Conservation (phyloP, 345 rosid species). For the Brassica incana region DNA sequence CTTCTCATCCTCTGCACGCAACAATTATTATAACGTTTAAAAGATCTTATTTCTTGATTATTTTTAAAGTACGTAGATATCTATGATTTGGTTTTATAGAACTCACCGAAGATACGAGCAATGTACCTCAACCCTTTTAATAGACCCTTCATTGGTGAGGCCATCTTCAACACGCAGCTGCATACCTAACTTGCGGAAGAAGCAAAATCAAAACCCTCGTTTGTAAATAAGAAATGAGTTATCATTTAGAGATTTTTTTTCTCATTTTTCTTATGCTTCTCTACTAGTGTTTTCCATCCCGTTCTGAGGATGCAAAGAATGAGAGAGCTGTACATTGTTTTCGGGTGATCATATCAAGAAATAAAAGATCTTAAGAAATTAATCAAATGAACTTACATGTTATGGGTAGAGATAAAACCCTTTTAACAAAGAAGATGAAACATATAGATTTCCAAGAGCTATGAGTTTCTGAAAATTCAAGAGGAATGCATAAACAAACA, state of each 20-base stretch:
- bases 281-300: neutral
- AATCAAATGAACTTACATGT: slow-evolving; percentile 31
- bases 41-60: neutral
- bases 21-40: neutral
- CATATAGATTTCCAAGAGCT: slow-evolving; percentile 22
- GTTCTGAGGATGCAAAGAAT: neutral
- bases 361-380: neutral
- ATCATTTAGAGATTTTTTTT: neutral
- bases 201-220: neutral
- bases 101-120: slow-evolving; percentile 2
- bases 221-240: neutral
- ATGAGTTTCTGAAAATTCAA: slow-evolving; percentile 12
- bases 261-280: neutral
- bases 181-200: slow-evolving; percentile 33
- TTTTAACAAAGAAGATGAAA: slow-evolving; percentile 14
- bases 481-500: slow-evolving; percentile 2
- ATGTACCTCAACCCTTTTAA: neutral
- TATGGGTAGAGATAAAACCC: slow-evolving; percentile 23
- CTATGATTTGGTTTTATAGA: neutral
- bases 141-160: slow-evolving; percentile 17
- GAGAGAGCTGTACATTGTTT: neutral
- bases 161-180: slow-evolving; percentile 22
- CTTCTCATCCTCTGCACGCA: slow-evolving; percentile 70
- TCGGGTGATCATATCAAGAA: slow-evolving; percentile 5
- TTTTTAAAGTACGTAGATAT: neutral